phyloP scores from a whole-genome alignment of 2,329 filamentous ascomycete genomes.

The Calonectria crousiana region DNA sequence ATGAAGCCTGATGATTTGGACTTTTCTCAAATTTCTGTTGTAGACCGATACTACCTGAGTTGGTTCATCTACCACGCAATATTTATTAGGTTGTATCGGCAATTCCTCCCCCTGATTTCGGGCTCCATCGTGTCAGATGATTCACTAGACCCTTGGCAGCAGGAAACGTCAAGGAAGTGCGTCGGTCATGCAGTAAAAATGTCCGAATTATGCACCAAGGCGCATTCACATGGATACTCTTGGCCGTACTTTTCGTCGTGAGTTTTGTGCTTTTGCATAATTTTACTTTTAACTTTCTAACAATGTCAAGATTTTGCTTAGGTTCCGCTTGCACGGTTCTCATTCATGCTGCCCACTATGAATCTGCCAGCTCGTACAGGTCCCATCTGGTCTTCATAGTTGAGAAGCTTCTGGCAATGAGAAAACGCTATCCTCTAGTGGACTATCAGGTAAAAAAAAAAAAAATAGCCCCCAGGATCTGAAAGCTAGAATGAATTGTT shows the following conservation, averaged over 20 bases:
- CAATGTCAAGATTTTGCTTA: conserved; percentile 19
- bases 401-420: conserved; percentile 20
- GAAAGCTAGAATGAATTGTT: not conserved
- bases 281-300: not conserved
- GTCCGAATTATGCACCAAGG: conserved; percentile 15
- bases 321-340: conserved; percentile 27
- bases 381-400: conserved; percentile 10
- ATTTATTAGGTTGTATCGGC: conserved; percentile 26
- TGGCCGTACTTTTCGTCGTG: conserved; percentile 31
- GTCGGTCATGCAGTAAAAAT: conserved; percentile 18
- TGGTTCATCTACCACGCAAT: conserved; percentile 29
- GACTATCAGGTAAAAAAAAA: conserved; percentile 16
- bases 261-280: not conserved
- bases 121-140: conserved; percentile 3
- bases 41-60: conserved; percentile 25
- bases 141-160: conserved; percentile 26
- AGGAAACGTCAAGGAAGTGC: conserved; percentile 27
- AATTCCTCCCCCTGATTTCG: conserved; percentile 28
- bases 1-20: conserved; percentile 13
- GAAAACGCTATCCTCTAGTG: conserved; percentile 2
- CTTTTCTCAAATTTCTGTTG: conserved; percentile 14
- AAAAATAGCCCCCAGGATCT: not conserved
- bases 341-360: conserved; percentile 27
- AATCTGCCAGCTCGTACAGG: not conserved
- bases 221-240: conserved; percentile 22